These are phyloP conservation scores for Xylaria castorea DNA, from an alignment of 495 filamentous ascomycete genomes.

Conservation along the genomic window DNA sequence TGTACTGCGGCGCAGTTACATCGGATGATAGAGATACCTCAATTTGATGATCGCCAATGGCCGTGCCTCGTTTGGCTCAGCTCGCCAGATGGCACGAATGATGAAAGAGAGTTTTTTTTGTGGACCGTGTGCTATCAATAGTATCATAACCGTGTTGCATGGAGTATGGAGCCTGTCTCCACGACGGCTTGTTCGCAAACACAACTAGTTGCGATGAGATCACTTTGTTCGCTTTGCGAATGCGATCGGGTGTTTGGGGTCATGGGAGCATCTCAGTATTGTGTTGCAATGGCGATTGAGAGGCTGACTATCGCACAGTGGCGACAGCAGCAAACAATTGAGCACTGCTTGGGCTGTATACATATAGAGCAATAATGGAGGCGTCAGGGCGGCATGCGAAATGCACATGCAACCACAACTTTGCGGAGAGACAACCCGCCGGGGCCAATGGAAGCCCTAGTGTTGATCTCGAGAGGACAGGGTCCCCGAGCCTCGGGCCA, in stretches of 20 bases:
- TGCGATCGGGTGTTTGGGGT: constrained; percentile 18
- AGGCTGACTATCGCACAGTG: constrained; percentile 2
- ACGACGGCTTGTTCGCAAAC: constrained; percentile 6
- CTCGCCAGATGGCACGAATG: constrained; percentile 20
- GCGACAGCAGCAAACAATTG: constrained; percentile 8
- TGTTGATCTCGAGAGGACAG: constrained; percentile 4
- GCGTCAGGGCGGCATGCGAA: constrained; percentile 13
- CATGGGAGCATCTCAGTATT: neutral
- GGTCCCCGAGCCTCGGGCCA: constrained; percentile 19
- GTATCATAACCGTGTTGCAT: constrained; percentile 14
- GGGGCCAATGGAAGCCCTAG: constrained; percentile 6
- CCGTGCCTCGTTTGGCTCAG: constrained; percentile 28
- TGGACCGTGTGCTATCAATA: constrained; percentile 28
- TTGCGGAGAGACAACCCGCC: constrained; percentile 22
- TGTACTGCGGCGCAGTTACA: constrained; percentile 18
- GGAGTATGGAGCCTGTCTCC: constrained; percentile 1
- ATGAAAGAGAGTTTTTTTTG: constrained; percentile 15
- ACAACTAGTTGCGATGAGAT: constrained; percentile 9
- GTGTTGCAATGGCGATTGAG: constrained; percentile 5
- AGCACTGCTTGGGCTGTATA: neutral
- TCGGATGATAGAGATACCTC: constrained; percentile 15
- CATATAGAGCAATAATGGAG: neutral
- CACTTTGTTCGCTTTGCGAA: constrained; percentile 23
- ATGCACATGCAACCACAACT: constrained; percentile 13
- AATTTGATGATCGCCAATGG: constrained; percentile 20